Evolutionary conservation across 352 stramenopile species (phyloP).

Genomic region (Phytopythium cucurbitacearum): DNA sequence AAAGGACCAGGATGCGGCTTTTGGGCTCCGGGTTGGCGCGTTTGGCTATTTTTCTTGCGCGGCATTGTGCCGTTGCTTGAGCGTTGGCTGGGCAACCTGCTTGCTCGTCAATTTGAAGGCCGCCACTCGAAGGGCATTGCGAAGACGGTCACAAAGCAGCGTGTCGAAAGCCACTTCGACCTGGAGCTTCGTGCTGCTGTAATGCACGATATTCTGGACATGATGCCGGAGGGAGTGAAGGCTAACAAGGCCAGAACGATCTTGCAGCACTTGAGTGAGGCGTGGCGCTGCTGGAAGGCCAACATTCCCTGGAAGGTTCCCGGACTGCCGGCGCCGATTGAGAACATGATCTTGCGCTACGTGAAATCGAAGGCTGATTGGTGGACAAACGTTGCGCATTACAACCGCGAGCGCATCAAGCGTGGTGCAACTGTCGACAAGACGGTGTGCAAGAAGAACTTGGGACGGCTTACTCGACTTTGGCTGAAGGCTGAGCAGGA

Average conservation of each 20-base stretch:
- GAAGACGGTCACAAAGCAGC: slow-evolving; percentile 99
- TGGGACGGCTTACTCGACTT: slow-evolving; percentile 97
- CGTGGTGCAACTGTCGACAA: slow-evolving; percentile 99
- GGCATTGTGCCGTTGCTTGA: slow-evolving; percentile 98
- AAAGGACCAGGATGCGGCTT: slow-evolving; percentile 99
- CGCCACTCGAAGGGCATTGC: slow-evolving; percentile 98
- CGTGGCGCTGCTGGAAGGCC: slow-evolving; percentile 98
- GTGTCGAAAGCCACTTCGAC: slow-evolving; percentile 99
- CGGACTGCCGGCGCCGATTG: slow-evolving; percentile 97
- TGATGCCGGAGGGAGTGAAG: slow-evolving; percentile 99
- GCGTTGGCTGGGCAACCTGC: slow-evolving; percentile 98
- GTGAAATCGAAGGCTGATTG: slow-evolving; percentile 99
- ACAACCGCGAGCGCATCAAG: slow-evolving; percentile 99
- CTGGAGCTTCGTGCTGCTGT: slow-evolving; percentile 98
- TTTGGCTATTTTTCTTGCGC: slow-evolving; percentile 99
- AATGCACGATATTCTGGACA: slow-evolving; percentile 99
- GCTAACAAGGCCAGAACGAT: slow-evolving; percentile 99
- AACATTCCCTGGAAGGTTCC: slow-evolving; percentile 99
- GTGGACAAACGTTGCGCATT: slow-evolving; percentile 99
- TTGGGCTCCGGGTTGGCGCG: slow-evolving; percentile 98
- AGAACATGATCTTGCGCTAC: slow-evolving; percentile 99
- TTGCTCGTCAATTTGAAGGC: slow-evolving; percentile 99
- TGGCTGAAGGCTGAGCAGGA: slow-evolving; percentile 99
- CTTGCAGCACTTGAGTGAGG: slow-evolving; percentile 98
- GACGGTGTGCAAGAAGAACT: slow-evolving; percentile 99